These are phyloP conservation scores for Boletus subcaerulescens DNA, from an alignment of 768 basidiomycete genomes.

Conservation along the genomic window DNA sequence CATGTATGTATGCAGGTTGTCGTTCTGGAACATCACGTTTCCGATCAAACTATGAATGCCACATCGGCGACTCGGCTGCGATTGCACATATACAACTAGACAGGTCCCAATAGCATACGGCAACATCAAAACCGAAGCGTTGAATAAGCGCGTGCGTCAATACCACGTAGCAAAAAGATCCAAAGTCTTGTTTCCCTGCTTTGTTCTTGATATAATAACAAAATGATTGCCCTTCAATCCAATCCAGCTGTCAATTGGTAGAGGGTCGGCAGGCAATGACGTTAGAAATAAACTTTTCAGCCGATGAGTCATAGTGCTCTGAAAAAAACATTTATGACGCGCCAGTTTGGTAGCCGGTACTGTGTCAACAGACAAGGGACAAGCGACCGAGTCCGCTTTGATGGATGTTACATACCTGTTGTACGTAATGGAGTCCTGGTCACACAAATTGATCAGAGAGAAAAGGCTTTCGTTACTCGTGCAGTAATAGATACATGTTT, in stretches of 20 bases:
- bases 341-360: conserved; percentile 1
- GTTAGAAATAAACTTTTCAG: neutral
- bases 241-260: neutral
- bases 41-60: neutral
- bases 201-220: no score
- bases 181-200: no score
- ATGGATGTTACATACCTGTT: neutral
- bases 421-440: neutral
- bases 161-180: neutral
- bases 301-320: conserved; percentile 1
- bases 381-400: conserved; percentile 1
- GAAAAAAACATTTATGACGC: neutral
- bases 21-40: neutral
- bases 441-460: neutral
- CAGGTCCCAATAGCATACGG: no score
- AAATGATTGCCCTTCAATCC: no score
- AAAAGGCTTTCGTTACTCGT: conserved; percentile 8
- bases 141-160: no score
- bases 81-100: neutral
- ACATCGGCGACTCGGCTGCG: conserved; percentile 1
- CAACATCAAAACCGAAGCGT: no score
- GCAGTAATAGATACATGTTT: conserved; percentile 31
- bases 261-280: conserved; percentile 1
- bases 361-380: neutral
- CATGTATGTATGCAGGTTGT: neutral